Conservation (phyloP, 169 alveolate genomes). For the Toxoplasma gondii region DNA sequence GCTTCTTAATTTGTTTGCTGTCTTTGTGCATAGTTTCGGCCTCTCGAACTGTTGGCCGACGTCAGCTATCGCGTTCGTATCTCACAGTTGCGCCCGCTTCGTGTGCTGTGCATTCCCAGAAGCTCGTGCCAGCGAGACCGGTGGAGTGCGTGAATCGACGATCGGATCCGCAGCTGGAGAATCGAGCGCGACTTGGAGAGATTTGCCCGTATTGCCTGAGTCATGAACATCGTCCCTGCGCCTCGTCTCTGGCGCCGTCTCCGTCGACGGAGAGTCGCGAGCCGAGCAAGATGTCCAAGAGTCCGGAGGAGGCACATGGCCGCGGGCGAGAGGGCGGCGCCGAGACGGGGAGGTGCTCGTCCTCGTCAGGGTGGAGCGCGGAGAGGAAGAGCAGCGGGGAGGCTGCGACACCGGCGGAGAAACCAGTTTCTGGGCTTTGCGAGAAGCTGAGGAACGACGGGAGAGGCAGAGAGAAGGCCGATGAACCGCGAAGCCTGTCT, state of each 20-base stretch:
- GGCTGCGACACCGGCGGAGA: too few relatives aligned
- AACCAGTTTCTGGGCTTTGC: too few relatives aligned
- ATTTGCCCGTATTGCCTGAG: conserved; percentile 67
- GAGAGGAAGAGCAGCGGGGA: too few relatives aligned
- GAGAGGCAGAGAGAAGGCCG: too few relatives aligned
- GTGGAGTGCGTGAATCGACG: conserved; percentile 56
- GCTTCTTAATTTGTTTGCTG: too few relatives aligned
- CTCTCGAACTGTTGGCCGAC: too few relatives aligned
- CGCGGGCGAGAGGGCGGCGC: too few relatives aligned
- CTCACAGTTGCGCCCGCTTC: not conserved
- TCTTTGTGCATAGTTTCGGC: too few relatives aligned
- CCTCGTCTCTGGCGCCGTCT: not conserved
- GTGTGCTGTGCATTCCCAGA: conserved; percentile 3
- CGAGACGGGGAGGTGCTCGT: too few relatives aligned
- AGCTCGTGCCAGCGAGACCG: conserved; percentile 53
- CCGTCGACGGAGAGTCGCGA: not conserved
- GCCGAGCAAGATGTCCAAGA: not conserved
- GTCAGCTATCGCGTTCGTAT: too few relatives aligned
- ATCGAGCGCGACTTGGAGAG: conserved; percentile 62
- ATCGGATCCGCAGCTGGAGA: conserved; percentile 51
- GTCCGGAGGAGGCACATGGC: not conserved
- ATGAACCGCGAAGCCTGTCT: not conserved
- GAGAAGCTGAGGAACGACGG: too few relatives aligned
- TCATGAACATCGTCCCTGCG: conserved; percentile 47
- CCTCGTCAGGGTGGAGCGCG: too few relatives aligned